Percentiles rank a stretch among this genome's conserved stretches.
Evolutionary conservation across 768 basidiomycete species (phyloP).

Genomic region (Amyloporia xantha): DNA sequence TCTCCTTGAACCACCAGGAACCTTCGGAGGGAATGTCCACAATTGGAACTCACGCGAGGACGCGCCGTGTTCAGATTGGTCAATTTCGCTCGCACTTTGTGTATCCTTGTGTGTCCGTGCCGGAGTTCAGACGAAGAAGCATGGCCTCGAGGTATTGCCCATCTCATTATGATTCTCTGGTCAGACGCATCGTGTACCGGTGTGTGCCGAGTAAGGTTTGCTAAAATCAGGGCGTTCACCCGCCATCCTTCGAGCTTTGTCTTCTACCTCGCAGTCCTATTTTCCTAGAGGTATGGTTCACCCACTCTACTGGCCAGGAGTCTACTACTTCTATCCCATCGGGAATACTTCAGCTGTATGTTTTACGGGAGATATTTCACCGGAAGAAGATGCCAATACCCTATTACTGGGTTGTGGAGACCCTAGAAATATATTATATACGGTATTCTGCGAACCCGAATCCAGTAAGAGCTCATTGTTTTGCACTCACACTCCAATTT

Average conservation of each 20-base stretch:
- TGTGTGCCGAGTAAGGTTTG: too few relatives aligned
- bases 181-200: too few relatives aligned
- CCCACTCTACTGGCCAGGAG: conserved; percentile 36
- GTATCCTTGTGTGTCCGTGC: too few relatives aligned
- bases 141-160: neutral
- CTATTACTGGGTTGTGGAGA: conserved; percentile 26
- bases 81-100: too few relatives aligned
- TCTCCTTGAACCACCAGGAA: too few relatives aligned
- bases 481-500: too few relatives aligned
- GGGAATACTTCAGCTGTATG: conserved; percentile 53
- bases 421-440: conserved; percentile 13
- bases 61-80: too few relatives aligned
- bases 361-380: conserved; percentile 40
- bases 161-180: too few relatives aligned
- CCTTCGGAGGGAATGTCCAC: too few relatives aligned
- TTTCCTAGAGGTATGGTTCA: conserved; percentile 32
- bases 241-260: neutral
- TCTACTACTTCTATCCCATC: conserved; percentile 48
- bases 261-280: neutral
- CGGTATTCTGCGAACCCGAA: conserved; percentile 5
- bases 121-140: too few relatives aligned
- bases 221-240: neutral
- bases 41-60: too few relatives aligned
- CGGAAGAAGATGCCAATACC: conserved; percentile 39
- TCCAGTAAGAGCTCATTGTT: too few relatives aligned